Evolutionary conservation across 257 asterid species (phyloP).

Genomic region (Solanum chilense): DNA sequence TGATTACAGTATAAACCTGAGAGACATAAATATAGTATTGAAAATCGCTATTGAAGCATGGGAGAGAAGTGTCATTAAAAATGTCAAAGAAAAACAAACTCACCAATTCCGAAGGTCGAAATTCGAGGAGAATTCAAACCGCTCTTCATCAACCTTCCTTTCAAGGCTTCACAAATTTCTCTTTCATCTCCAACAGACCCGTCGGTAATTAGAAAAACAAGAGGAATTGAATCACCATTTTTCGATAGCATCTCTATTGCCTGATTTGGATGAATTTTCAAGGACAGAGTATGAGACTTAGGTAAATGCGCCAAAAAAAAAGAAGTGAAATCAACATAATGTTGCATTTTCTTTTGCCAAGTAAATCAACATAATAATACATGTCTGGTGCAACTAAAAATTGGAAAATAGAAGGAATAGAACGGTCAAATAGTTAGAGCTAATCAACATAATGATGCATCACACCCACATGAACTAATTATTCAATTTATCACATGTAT

Average conservation of each 20-base stretch:
- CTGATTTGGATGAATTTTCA: constrained; percentile 25
- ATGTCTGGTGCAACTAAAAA: not conserved
- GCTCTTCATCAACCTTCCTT: constrained; percentile 27
- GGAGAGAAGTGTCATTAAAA: not conserved
- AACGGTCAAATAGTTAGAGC: not conserved
- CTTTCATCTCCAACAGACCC: constrained; percentile 85
- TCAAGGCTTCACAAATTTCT: constrained; percentile 50
- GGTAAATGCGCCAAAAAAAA: not conserved
- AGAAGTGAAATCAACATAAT: not conserved
- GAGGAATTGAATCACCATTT: constrained; percentile 32
- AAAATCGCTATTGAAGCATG: not conserved
- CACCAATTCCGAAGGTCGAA: constrained; percentile 84
- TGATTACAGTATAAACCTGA: constrained; percentile 77
- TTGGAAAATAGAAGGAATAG: not conserved
- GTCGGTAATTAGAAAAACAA: constrained; percentile 66
- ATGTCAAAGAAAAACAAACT: not conserved
- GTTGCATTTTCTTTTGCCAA: not conserved
- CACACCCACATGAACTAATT: not conserved
- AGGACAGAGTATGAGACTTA: not conserved
- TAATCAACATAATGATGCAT: not conserved
- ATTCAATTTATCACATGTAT: not conserved
- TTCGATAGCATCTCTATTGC: constrained; percentile 60
- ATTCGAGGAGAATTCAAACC: constrained; percentile 57
- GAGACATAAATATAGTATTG: not conserved
- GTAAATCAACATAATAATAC: not conserved